Evolutionary conservation across 139 green algal species (phyloP).

Genomic region (Deuterostichococcus epilithicus): DNA sequence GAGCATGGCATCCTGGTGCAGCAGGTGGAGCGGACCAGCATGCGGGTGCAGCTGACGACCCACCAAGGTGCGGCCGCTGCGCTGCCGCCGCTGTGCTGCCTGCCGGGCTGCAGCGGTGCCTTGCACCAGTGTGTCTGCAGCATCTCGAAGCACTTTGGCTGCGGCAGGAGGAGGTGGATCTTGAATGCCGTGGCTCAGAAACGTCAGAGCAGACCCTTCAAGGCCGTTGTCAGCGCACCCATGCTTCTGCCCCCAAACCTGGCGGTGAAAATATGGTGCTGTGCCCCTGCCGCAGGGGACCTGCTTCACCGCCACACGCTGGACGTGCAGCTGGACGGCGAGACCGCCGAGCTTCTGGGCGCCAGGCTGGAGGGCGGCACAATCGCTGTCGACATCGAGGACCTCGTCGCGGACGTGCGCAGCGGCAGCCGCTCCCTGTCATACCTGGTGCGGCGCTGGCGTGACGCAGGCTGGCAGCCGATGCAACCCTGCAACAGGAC

Average conservation of each 20-base stretch:
- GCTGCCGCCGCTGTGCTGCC: too few species aligned
- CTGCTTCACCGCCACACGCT: background rate
- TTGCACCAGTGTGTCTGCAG: too few species aligned
- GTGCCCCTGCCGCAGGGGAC: background rate
- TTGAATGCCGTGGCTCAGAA: too few species aligned
- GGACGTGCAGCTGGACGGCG: background rate
- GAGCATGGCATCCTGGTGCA: background rate
- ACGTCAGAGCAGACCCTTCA: too few species aligned
- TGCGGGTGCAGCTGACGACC: background rate
- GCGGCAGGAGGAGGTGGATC: too few species aligned
- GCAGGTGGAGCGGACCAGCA: background rate
- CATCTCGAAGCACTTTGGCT: too few species aligned
- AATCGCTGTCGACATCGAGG: background rate
- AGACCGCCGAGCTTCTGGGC: background rate
- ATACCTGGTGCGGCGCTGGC: background rate
- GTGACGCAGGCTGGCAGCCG: too few species aligned
- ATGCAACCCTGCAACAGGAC: background rate
- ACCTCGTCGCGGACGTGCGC: background rate
- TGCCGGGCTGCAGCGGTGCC: too few species aligned
- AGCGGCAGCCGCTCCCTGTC: background rate
- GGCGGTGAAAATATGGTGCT: too few species aligned
- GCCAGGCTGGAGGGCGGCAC: background rate
- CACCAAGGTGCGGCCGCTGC: background rate
- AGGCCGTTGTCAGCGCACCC: too few species aligned
- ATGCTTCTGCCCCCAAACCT: too few species aligned